Base-by-base conservation (phyloP, 495 filamentous ascomycete genomes). In the Chaetomidium leptoderma region DNA sequence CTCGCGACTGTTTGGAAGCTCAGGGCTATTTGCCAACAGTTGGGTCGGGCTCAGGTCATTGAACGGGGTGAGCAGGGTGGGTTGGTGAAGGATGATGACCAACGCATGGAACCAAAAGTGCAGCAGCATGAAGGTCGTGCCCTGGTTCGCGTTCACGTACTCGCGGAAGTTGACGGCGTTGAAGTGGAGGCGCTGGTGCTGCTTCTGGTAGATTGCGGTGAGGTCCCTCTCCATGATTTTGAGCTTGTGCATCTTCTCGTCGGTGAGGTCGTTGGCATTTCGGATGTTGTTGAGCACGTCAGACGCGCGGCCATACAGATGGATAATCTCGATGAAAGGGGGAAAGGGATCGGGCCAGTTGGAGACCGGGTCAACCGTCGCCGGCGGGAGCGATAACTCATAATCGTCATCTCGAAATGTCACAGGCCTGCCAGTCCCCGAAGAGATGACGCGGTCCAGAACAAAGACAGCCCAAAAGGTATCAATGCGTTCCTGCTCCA, bases 61-160 rank as follows among this genome's bases (percentile, higher is more conserved):
- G 59, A 90, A 89, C 0, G 85, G 86, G 58, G 90, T 85, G 29
- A 93, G 74, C 6, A 93, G 70, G 1, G 88, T 90, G 1, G 90
- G 90, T 58, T 90, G 88, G 65, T 95, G 88, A 10, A 95, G 78
- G 9, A 95, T 77, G 33, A 92, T 88, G 54, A 95, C 91, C 39
- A 92, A 72, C 0, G 90, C 88, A 63, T 95, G 90, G 63, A 92
- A 92, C 90, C 90, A 95, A 66, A 92, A 90, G 66, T 95, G 90
- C 29, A 92, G 75, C n/a, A 95, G 78, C 52, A 92, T 86, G 58
- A 92, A 95, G 45, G 88, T 91, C 11, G 88, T 88, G 27, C 89
- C 86, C 59, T 92, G 86, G 37, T 87, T 84, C 29, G 80, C 80
- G 64, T 85, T 86, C 14, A 88, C 85, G 63, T 92, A 91, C 21